Percentiles rank a stretch among this genome's conserved stretches.
These are phyloP conservation scores for Tillandsia leiboldiana DNA, from an alignment of 176 grass and related monocot genomes.

Conservation along the genomic window DNA sequence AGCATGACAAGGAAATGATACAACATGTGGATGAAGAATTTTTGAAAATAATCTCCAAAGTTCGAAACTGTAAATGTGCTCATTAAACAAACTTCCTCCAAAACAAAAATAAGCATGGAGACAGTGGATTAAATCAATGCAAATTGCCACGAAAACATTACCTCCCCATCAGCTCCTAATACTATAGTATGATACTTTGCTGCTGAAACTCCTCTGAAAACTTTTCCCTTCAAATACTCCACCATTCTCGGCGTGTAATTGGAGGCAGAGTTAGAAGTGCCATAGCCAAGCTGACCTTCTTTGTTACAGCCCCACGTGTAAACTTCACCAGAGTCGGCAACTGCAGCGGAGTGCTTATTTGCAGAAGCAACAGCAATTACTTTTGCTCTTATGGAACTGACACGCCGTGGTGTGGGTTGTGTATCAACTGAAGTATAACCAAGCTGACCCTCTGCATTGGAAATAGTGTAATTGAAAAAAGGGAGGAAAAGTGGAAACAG, in stretches of 20 bases:
- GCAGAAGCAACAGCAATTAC: slow-evolving; percentile 86
- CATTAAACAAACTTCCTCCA: background rate
- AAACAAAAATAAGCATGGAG: too few species aligned
- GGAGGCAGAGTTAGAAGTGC: slow-evolving; percentile 95
- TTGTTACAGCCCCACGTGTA: slow-evolving; percentile 98
- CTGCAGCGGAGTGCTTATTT: slow-evolving; percentile 86
- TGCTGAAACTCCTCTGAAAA: slow-evolving; percentile 61
- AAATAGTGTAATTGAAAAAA: slow-evolving; percentile 16
- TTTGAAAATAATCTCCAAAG: background rate
- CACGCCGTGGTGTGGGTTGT: slow-evolving; percentile 80
- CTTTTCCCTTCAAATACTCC: slow-evolving; percentile 92
- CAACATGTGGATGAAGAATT: too few species aligned
- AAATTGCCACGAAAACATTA: slow-evolving; percentile 16
- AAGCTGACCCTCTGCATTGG: slow-evolving; percentile 82
- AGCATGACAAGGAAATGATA: too few species aligned
- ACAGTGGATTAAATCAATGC: too few species aligned
- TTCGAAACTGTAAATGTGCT: background rate
- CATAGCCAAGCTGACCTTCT: slow-evolving; percentile 98
- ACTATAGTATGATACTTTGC: slow-evolving; percentile 93
- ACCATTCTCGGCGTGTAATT: slow-evolving; percentile 94
- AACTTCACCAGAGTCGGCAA: slow-evolving; percentile 79
- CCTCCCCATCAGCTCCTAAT: slow-evolving; percentile 78
- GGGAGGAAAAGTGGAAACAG: slow-evolving; percentile 10
- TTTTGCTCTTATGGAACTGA: slow-evolving; percentile 64
- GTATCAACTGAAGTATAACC: slow-evolving; percentile 98